Evolutionary conservation across 139 green algal species (phyloP).

Genomic region (Chlamydomonas sp.): DNA sequence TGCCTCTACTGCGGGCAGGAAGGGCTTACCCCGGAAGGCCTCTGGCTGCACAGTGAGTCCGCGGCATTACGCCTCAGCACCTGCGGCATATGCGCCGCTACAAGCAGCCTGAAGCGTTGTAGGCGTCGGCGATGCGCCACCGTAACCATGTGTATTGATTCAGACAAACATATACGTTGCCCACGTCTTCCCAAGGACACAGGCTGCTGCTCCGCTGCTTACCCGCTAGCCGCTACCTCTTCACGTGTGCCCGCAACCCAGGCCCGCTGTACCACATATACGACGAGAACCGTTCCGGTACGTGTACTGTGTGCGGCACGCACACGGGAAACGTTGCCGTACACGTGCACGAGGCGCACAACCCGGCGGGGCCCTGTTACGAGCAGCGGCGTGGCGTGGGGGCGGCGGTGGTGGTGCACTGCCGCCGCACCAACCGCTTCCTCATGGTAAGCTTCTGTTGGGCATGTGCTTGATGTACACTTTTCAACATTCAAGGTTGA

Average conservation of each 20-base stretch:
- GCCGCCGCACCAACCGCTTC: constrained; percentile 23
- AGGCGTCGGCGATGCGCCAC: no score
- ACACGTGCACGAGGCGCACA: neutral
- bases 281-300: constrained; percentile 6
- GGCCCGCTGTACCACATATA: constrained; percentile 29
- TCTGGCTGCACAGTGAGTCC: constrained; percentile 12
- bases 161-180: no score
- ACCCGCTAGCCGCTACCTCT: no score
- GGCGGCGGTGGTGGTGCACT: constrained; percentile 16
- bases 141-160: no score
- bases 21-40: neutral
- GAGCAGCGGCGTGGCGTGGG: neutral
- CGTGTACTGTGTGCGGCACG: neutral
- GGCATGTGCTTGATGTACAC: neutral
- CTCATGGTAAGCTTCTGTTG: constrained; percentile 1
- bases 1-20: constrained; percentile 19
- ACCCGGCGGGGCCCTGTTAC: neutral
- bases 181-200: no score
- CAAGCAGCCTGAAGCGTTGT: no score
- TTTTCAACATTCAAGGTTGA: no score
- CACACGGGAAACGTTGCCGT: no score
- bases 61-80: no score
- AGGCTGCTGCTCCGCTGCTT: no score
- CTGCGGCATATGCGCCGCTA: no score
- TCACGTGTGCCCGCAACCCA: no score